phyloP scores from a whole-genome alignment of 2,329 filamentous ascomycete genomes.

The Monosporascus sp. region DNA sequence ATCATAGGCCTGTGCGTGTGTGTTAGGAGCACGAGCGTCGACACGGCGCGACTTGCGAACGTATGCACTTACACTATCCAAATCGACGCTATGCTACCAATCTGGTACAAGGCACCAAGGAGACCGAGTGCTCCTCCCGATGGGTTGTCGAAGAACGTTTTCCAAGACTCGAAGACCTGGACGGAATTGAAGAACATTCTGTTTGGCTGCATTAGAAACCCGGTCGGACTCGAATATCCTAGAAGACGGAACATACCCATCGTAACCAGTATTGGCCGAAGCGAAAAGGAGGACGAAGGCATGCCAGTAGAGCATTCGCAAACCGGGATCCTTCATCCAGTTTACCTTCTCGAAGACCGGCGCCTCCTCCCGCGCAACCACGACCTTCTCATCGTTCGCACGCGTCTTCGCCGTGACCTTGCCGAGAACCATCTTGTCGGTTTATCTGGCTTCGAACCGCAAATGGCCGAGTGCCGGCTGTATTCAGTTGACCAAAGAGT shows the following conservation, averaged over 20 bases:
- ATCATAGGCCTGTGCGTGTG: slow-evolving; percentile 36
- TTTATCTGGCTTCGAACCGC: neutral
- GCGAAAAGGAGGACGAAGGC: slow-evolving; percentile 46
- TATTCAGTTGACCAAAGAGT: too few species aligned
- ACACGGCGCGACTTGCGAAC: neutral
- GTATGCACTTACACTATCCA: slow-evolving; percentile 43
- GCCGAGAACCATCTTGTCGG: slow-evolving; percentile 13
- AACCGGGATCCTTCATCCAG: slow-evolving; percentile 50
- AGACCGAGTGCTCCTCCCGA: slow-evolving; percentile 43
- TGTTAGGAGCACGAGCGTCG: neutral
- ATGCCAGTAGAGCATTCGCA: slow-evolving; percentile 52
- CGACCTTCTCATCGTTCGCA: slow-evolving; percentile 13
- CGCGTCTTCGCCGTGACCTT: slow-evolving; percentile 13
- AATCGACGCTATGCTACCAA: slow-evolving; percentile 52
- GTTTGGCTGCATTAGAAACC: neutral
- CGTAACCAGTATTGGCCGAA: slow-evolving; percentile 52
- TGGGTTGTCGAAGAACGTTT: slow-evolving; percentile 42
- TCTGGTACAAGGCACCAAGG: slow-evolving; percentile 53
- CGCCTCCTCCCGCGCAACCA: slow-evolving; percentile 39
- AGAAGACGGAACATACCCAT: slow-evolving; percentile 37
- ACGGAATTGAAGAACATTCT: slow-evolving; percentile 42
- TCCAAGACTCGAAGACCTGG: slow-evolving; percentile 40
- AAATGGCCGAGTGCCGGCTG: too few species aligned
- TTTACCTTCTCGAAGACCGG: slow-evolving; percentile 44
- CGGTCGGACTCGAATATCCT: neutral